These are phyloP conservation scores for Colletotrichum neosansevieriae DNA, from an alignment of 2,329 filamentous ascomycete genomes.

Conservation along the genomic window DNA sequence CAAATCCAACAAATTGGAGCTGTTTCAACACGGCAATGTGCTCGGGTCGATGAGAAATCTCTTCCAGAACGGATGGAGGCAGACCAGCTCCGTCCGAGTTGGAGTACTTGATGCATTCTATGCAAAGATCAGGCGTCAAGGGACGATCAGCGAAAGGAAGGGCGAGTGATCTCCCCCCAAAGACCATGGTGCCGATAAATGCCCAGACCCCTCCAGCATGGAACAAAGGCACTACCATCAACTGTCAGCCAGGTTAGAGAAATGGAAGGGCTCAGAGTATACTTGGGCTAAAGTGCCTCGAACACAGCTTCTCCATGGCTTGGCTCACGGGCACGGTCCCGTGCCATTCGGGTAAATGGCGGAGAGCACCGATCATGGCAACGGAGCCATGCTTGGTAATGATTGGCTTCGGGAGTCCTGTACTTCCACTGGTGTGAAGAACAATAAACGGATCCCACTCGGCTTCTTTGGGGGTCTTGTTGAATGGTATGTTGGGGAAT, in stretches of 20 bases:
- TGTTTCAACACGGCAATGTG: slow-evolving; percentile 48
- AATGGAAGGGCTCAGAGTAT: too few species aligned
- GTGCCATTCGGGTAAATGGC: slow-evolving; percentile 16
- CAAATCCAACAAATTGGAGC: slow-evolving; percentile 50
- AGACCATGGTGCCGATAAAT: slow-evolving; percentile 45
- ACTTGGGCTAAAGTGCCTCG: slow-evolving; percentile 20
- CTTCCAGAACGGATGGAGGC: slow-evolving; percentile 57
- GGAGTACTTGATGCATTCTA: slow-evolving; percentile 48
- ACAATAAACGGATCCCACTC: slow-evolving; percentile 56
- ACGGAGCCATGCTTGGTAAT: slow-evolving; percentile 53
- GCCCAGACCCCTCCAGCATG: slow-evolving; percentile 52
- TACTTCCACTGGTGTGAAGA: slow-evolving; percentile 61
- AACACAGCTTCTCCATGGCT: slow-evolving; percentile 48
- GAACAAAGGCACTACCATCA: slow-evolving; percentile 51
- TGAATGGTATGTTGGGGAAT: slow-evolving; percentile 51
- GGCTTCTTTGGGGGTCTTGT: slow-evolving; percentile 54
- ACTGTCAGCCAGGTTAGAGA: background rate
- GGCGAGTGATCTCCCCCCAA: slow-evolving; percentile 45
- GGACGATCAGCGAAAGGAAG: slow-evolving; percentile 50
- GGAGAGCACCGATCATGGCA: slow-evolving; percentile 47
- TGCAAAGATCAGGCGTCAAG: slow-evolving; percentile 49
- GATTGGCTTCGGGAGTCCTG: slow-evolving; percentile 60
- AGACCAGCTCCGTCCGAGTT: slow-evolving; percentile 46
- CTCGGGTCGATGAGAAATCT: slow-evolving; percentile 52
- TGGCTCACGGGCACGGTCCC: slow-evolving; percentile 42